Base-by-base conservation (phyloP, 1,284 basidiomycete genomes). In the Ganoderma multipileum region DNA sequence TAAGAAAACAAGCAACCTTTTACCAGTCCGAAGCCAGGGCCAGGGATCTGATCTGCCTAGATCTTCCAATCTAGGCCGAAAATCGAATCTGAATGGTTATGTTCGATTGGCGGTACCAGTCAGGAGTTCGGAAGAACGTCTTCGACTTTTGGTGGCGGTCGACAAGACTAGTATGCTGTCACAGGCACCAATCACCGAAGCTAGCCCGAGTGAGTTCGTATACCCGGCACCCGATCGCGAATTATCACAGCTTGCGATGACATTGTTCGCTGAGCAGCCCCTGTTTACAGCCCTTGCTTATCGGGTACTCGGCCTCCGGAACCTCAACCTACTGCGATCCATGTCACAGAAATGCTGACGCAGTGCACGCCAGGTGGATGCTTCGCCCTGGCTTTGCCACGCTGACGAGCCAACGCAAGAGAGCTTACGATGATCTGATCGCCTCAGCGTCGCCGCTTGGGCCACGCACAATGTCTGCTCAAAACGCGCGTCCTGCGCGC, bases 381-480 rank as follows among this genome's bases (percentile, higher is more conserved):
- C n/a, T n/a, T n/a, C n/a, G n/a, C n/a, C n/a, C n/a, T n/a, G n/a
- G n/a, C n/a, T n/a, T n/a, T 28, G 50, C 50, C 26, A 52, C 14
- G 26, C 28, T 57, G 36, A 61, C 26, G 41, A 42, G 30, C 44
- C 61, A 36, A 12, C 30, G 18, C 61, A 4, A 23, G 36, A 12
- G 36, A 23, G 55, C 64, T 66, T 62, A 61, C 61, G 66, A 61
- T 38, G 54, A 28, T 23, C n/a, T 59, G 66, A 67, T 67, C 57
- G 60, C 62, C 41, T 64, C 61, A 44, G 57, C 66, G 47, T 47
- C 30, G 36, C 57, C 66, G 62, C 36, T 23, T 33, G 23, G 26
- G 28, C 57, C 55, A 42, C 28, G n/a, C 36, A 14, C 12, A 11
- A 52, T 23, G 36, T 30, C 47, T 6, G 14, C 61, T 41, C 38